phyloP scores from a whole-genome alignment of 495 filamentous ascomycete species.

The Rhypophila decipiens region DNA sequence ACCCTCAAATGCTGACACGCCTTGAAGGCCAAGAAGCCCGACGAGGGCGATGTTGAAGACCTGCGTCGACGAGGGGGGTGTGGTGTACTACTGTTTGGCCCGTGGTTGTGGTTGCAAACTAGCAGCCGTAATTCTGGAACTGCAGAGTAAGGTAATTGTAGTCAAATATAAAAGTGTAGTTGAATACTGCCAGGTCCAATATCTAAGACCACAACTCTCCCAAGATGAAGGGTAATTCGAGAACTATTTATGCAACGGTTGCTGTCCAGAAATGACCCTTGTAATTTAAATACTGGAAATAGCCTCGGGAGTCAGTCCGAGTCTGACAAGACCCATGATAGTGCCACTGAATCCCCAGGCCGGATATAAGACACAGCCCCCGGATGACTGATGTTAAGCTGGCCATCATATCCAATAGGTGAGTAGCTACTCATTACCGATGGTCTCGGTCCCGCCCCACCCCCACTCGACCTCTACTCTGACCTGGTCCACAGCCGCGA shows the following conservation, averaged over 20 bases:
- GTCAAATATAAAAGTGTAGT: background rate
- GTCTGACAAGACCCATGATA: background rate
- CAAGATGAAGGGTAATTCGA: background rate
- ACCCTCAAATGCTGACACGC: background rate
- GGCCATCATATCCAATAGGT: background rate
- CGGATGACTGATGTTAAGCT: background rate
- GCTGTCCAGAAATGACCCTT: background rate
- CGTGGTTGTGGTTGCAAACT: background rate
- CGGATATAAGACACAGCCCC: background rate
- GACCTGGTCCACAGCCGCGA: background rate
- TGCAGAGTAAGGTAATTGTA: background rate
- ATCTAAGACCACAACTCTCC: background rate
- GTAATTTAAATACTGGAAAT: background rate
- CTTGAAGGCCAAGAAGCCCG: background rate
- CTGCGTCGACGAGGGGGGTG: background rate
- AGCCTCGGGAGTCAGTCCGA: background rate
- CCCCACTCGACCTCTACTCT: background rate
- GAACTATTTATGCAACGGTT: background rate
- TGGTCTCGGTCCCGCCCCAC: background rate
- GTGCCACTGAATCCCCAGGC: background rate
- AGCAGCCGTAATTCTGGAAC: background rate
- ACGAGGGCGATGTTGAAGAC: background rate
- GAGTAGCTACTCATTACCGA: background rate
- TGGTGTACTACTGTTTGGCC: background rate
- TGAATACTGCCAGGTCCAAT: background rate